phyloP scores from a whole-genome alignment of 2,329 filamentous ascomycete species.

The Sclerotinia subarctica region DNA sequence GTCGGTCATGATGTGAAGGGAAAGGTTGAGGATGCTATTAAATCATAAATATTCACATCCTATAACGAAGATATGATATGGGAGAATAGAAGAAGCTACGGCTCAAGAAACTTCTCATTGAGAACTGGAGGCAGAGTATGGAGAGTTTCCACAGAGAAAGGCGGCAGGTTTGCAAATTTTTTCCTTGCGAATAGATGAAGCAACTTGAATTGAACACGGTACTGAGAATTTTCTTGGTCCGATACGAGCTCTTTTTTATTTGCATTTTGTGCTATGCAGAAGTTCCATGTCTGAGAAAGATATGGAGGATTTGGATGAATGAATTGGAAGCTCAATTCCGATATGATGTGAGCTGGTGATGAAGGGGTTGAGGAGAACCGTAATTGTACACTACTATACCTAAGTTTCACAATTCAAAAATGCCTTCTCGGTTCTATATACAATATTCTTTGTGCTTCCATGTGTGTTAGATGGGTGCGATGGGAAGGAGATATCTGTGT shows the following conservation, averaged over 20 bases:
- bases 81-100: not conserved
- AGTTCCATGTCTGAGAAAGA: not conserved
- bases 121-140: not conserved
- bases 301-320: not conserved
- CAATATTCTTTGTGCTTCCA: not conserved
- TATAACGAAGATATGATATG: not conserved
- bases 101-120: not conserved
- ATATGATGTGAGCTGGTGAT: not conserved
- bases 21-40: conserved; percentile 40
- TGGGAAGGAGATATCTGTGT: not conserved
- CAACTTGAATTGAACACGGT: not conserved
- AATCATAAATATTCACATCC: conserved; percentile 34
- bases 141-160: not conserved
- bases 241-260: not conserved
- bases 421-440: not conserved
- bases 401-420: not conserved
- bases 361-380: not conserved
- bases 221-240: not conserved
- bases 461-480: not conserved
- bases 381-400: conserved; percentile 4
- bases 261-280: not conserved
- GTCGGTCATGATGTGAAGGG: conserved; percentile 25
- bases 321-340: not conserved
- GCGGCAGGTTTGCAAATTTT: conserved; percentile 2
- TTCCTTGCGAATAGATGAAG: not conserved